Percentiles rank a stretch among this genome's conserved stretches.
These are phyloP conservation scores for Hysterium pulicare DNA, from an alignment of 2,329 filamentous ascomycete species.

Conservation along the genomic window DNA sequence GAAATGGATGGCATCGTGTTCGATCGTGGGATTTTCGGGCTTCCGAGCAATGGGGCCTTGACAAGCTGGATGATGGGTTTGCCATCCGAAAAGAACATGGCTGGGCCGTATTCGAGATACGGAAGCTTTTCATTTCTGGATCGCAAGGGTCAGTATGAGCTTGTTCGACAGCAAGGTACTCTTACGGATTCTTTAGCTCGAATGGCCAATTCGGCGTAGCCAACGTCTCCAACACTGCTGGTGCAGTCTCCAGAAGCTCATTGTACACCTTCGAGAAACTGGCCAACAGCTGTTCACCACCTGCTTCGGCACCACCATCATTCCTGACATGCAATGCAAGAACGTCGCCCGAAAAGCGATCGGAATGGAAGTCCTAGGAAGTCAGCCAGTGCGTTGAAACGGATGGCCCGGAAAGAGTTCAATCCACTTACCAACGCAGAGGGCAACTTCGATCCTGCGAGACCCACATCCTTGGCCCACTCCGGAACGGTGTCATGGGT, in stretches of 20 bases:
- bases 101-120: constrained; percentile 32
- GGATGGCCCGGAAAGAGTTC: no score
- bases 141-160: not conserved
- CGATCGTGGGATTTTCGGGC: constrained; percentile 27
- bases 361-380: constrained; percentile 33
- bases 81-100: constrained; percentile 33
- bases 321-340: constrained; percentile 33
- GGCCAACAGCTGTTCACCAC: constrained; percentile 32
- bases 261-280: constrained; percentile 37
- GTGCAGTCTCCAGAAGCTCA: constrained; percentile 28
- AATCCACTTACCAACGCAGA: constrained; percentile 22
- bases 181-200: constrained; percentile 37
- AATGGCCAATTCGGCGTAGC: constrained; percentile 34
- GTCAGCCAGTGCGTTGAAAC: constrained; percentile 1
- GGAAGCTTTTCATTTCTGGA: constrained; percentile 21
- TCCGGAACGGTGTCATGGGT: constrained; percentile 29
- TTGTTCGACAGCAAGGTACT: not conserved
- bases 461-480: constrained; percentile 32
- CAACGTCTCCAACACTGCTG: constrained; percentile 34
- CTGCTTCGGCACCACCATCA: constrained; percentile 26
- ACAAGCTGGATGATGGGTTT: constrained; percentile 37
- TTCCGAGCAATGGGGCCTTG: constrained; percentile 36
- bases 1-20: constrained; percentile 28
- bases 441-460: constrained; percentile 37
- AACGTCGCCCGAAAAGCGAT: constrained; percentile 37